Conservation (phyloP, 495 filamentous ascomycete species). For the Aspergillus kassunensis region DNA sequence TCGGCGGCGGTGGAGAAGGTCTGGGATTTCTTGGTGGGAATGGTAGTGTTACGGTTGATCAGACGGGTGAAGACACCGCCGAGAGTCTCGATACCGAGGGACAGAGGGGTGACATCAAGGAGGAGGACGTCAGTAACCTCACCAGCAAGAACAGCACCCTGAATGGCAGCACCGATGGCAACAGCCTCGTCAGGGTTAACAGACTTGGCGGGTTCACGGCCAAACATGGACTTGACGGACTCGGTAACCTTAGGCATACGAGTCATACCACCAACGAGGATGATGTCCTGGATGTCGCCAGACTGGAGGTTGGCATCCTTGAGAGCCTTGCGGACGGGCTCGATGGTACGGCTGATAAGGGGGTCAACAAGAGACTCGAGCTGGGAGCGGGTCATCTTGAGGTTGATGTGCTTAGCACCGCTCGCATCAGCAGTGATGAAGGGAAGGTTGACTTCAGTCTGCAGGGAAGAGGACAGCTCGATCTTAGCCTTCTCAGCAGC, state of each 20-base stretch:
- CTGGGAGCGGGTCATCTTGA: constrained; percentile 87
- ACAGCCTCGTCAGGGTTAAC: constrained; percentile 99
- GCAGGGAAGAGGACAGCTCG: constrained; percentile 91
- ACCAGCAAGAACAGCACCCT: constrained; percentile 94
- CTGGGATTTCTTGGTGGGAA: constrained; percentile 99
- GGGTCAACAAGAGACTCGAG: constrained; percentile 93
- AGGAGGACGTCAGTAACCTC: constrained; percentile 95
- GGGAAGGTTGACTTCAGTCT: constrained; percentile 97
- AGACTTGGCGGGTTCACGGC: constrained; percentile 96
- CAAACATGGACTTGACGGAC: constrained; percentile 96
- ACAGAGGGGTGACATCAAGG: constrained; percentile 95
- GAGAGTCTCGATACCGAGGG: constrained; percentile 98
- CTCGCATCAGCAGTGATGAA: constrained; percentile 97
- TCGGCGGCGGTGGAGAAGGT: constrained; percentile 97
- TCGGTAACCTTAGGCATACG: constrained; percentile 99
- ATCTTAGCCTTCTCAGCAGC: constrained; percentile 99
- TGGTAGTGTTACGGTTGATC: constrained; percentile 99
- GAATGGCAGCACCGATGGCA: constrained; percentile 95
- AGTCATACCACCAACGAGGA: constrained; percentile 99
- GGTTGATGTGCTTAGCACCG: constrained; percentile 97
- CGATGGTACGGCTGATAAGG: constrained; percentile 78
- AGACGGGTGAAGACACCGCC: constrained; percentile 98
- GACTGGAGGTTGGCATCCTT: constrained; percentile 94
- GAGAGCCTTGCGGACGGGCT: constrained; percentile 93
- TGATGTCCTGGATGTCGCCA: constrained; percentile 97